phyloP scores from a whole-genome alignment of 352 stramenopile genomes.

The Pythium rhizo-oryzae region DNA sequence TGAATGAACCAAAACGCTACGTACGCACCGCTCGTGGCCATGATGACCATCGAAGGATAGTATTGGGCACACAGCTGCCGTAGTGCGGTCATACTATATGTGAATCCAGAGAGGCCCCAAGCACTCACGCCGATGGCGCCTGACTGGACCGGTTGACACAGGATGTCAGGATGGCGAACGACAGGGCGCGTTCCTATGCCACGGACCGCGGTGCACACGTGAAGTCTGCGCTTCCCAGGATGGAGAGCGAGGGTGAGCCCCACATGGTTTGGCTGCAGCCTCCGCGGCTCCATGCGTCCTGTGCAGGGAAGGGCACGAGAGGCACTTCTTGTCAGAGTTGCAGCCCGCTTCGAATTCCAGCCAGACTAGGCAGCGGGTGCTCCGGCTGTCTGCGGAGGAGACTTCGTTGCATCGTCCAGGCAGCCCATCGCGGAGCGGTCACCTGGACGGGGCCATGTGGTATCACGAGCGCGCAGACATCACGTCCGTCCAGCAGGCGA shows the following conservation, averaged over 20 bases:
- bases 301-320: not conserved
- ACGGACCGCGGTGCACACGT: not conserved
- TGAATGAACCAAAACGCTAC: not conserved
- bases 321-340: not conserved
- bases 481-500: not conserved
- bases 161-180: slow-evolving; percentile 2
- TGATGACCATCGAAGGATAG: not conserved
- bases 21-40: not conserved
- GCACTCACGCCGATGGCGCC: not conserved
- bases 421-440: not conserved
- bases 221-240: not conserved
- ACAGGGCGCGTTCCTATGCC: not conserved
- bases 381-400: not conserved
- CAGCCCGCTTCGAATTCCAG: not conserved
- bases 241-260: not conserved
- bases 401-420: not conserved
- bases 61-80: not conserved
- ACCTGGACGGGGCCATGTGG: not conserved
- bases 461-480: not conserved
- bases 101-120: too few species aligned
- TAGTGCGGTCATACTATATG: too few species aligned
- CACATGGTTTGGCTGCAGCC: slow-evolving; percentile 6
- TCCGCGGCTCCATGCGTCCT: not conserved
- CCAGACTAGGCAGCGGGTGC: not conserved
- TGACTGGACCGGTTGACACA: not conserved